Conservation (phyloP, 1,139 yeast genomes). For the Ogataea hybrid region DNA sequence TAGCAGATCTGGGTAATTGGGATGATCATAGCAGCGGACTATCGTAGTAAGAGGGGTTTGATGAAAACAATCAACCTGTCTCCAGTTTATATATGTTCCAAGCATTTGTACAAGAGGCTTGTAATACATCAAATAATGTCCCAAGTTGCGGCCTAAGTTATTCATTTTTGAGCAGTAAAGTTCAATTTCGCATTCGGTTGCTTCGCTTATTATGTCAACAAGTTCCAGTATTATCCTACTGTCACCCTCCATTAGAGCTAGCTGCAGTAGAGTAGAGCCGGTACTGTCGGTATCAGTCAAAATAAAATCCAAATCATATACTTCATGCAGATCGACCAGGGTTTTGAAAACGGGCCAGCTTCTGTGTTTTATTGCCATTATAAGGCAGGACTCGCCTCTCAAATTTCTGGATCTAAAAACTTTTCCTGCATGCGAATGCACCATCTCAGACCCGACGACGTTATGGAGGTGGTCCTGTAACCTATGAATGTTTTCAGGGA, state of each 20-base stretch:
- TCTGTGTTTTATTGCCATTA: conserved; percentile 49
- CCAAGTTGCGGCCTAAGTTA: conserved; percentile 53
- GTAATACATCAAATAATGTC: conserved; percentile 72
- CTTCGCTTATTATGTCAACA: conserved; percentile 46
- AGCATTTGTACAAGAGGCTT: conserved; percentile 49
- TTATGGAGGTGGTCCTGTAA: too few relatives aligned
- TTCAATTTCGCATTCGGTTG: conserved; percentile 37
- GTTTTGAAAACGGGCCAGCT: conserved; percentile 44
- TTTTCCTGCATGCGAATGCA: too few relatives aligned
- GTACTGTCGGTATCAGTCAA: conserved; percentile 57
- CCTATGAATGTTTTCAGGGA: too few relatives aligned
- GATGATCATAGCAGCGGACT: conserved; percentile 80
- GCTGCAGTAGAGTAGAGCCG: conserved; percentile 52
- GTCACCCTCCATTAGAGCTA: conserved; percentile 58
- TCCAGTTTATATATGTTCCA: conserved; percentile 71
- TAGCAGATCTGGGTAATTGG: conserved; percentile 54
- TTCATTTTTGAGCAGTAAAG: conserved; percentile 53
- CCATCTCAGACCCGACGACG: too few relatives aligned
- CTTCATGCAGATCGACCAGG: conserved; percentile 44
- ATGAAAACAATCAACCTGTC: conserved; percentile 57
- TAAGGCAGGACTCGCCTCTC: conserved; percentile 67
- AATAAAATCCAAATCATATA: conserved; percentile 66
- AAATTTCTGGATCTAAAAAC: conserved; percentile 45
- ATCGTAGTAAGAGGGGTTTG: conserved; percentile 81
- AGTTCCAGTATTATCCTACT: conserved; percentile 46